Evolutionary conservation across 352 stramenopile genomes (phyloP), one percentile per base, ranked within the genome.

Genomic region (Plasmopara viticola): DNA sequence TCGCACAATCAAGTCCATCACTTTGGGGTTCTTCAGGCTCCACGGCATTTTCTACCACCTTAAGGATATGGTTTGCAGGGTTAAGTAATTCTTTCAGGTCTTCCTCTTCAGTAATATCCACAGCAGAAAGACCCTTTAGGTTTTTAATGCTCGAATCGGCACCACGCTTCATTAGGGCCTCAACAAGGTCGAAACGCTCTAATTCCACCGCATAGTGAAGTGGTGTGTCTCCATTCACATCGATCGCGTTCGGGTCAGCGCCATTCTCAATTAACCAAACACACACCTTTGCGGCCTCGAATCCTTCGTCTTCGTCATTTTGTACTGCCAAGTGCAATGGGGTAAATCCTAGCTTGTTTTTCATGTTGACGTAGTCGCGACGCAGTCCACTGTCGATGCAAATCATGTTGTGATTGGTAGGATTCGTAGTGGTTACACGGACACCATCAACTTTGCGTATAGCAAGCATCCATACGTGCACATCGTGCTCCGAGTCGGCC

Each of bases 241-340:
- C 86, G 17, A 74, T 56, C 0, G 84, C 79, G 44, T 94, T 92
- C 42, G 70, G 55, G 29, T 95, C 82, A 15, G 72, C 79, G 28
- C 84, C 86, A 30, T 93, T 91, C 58, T 94, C 84, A 58, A 93
- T 87, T 8, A 94, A 76, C 84, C 84, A 94, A 15, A 94, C 79
- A 33, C 72, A 76, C 7, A 90, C 79, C 66, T 94, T 94, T 10
- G 80, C 82, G 9, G 84, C 84, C 46, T 92, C 84, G 38, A 94
- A 92, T n/a, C 84, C 84, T 65, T 94, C 84, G 42, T 94, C 84
- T 50, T 94, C 84, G 31, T 91, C 78, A 56, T 94, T 94, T 60
- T 94, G 84, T 9, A 94, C 79, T 3, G 72, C 72, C 14, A 92
- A 57, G 40, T 94, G 84, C 44, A 94, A 68, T 3, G 79, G 78